A percentile compares a stretch with the other conserved stretches of the same genome.
Conservation (phyloP, 2,329 filamentous ascomycete genomes). For the Penicillium sp. region DNA sequence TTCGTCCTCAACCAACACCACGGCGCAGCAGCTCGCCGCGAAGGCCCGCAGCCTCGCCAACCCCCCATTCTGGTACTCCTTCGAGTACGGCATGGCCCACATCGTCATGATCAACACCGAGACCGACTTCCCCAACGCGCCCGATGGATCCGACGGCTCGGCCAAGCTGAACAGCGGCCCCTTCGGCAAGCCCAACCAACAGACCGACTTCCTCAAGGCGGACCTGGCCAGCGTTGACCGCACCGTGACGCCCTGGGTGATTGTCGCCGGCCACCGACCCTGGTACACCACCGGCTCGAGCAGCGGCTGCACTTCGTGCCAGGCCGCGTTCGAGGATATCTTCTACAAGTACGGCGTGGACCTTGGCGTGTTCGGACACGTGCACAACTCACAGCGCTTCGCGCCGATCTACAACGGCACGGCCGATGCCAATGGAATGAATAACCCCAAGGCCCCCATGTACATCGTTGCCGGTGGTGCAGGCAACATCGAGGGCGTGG, state of each 20-base stretch:
- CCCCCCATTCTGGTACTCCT: conserved; percentile 63
- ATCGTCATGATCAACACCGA: conserved; percentile 60
- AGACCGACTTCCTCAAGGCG: conserved; percentile 57
- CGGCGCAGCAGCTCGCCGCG: conserved; percentile 49
- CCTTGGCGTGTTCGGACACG: conserved; percentile 59
- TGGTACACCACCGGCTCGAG: conserved; percentile 49
- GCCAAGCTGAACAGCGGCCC: conserved; percentile 51
- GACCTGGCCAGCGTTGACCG: conserved; percentile 61
- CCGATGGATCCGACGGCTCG: conserved; percentile 47
- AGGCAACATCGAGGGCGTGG: conserved; percentile 59
- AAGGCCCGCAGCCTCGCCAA: conserved; percentile 50
- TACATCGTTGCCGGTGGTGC: conserved; percentile 60
- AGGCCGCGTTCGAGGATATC: conserved; percentile 56
- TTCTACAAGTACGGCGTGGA: conserved; percentile 61
- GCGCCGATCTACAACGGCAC: conserved; percentile 36
- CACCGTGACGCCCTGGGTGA: conserved; percentile 56
- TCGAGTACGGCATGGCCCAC: conserved; percentile 62
- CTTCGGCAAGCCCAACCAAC: conserved; percentile 53
- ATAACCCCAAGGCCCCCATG: conserved; percentile 57
- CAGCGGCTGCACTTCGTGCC: conserved; percentile 50
- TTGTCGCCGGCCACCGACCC: conserved; percentile 50
- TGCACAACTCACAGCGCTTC: conserved; percentile 61
- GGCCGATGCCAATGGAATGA: conserved; percentile 48
- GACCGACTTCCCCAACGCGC: conserved; percentile 57
- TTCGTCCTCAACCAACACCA: conserved; percentile 50